phyloP scores from a whole-genome alignment of 2,329 filamentous ascomycete genomes.

The Pyrenochaeta sp. region DNA sequence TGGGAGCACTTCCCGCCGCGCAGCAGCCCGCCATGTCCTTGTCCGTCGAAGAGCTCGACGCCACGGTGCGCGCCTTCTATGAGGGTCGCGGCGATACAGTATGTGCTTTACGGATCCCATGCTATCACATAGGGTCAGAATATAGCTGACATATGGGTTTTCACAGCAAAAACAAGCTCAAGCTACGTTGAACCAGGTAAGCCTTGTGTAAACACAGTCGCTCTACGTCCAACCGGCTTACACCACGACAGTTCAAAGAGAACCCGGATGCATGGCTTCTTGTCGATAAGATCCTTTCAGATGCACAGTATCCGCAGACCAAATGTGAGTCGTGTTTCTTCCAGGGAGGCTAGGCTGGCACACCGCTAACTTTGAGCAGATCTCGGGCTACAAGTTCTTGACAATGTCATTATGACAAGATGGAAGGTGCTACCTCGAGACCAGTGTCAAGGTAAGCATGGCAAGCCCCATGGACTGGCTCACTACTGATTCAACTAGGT shows the following conservation, averaged over 20 bases:
- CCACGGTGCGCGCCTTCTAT: slow-evolving; percentile 95
- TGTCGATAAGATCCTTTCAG: slow-evolving; percentile 94
- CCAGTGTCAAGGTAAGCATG: slow-evolving; percentile 83
- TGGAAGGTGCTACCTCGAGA: slow-evolving; percentile 98
- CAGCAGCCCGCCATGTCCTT: slow-evolving; percentile 63
- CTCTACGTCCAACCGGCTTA: slow-evolving; percentile 20
- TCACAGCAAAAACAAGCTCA: slow-evolving; percentile 94
- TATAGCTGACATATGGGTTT: slow-evolving; percentile 46
- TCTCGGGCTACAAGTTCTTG: slow-evolving; percentile 92
- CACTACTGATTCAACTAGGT: slow-evolving; percentile 61
- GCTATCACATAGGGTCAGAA: slow-evolving; percentile 35
- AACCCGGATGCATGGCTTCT: slow-evolving; percentile 98
- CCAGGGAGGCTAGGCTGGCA: slow-evolving; percentile 20
- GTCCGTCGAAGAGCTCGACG: slow-evolving; percentile 94
- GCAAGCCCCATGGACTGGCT: neutral
- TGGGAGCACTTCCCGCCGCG: slow-evolving; percentile 46
- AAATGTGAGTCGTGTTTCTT: slow-evolving; percentile 73
- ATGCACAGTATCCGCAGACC: slow-evolving; percentile 92
- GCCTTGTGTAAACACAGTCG: slow-evolving; percentile 35
- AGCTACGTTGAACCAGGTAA: slow-evolving; percentile 89
- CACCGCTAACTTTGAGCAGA: slow-evolving; percentile 64
- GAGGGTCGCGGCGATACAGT: slow-evolving; percentile 95
- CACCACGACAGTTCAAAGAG: slow-evolving; percentile 83
- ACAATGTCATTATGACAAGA: slow-evolving; percentile 97
- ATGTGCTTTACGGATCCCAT: slow-evolving; percentile 48